These are phyloP conservation scores for Acer saccharum DNA, from an alignment of 345 rosid species.

Conservation along the genomic window DNA sequence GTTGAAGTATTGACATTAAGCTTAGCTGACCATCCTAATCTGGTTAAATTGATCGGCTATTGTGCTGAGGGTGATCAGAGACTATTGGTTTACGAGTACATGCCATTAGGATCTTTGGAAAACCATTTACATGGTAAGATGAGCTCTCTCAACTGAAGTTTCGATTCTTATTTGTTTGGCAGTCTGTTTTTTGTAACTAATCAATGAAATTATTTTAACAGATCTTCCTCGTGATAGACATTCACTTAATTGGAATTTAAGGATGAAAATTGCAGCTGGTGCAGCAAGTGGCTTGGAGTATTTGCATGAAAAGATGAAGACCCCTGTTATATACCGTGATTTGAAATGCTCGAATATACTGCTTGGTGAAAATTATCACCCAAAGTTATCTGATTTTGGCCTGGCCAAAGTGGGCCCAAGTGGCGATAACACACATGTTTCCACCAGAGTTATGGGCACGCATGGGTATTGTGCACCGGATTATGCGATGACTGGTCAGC, in stretches of 20 bases:
- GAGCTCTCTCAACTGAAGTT: not conserved
- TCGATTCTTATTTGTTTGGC: slow-evolving; percentile 7
- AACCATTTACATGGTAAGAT: slow-evolving; percentile 73
- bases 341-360: slow-evolving; percentile 86
- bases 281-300: slow-evolving; percentile 87
- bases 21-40: slow-evolving; percentile 77
- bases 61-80: slow-evolving; percentile 94
- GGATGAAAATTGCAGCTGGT: slow-evolving; percentile 93
- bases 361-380: slow-evolving; percentile 72
- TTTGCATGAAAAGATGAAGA: slow-evolving; percentile 70
- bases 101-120: slow-evolving; percentile 86
- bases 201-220: slow-evolving; percentile 21
- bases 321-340: slow-evolving; percentile 90
- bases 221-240: slow-evolving; percentile 51
- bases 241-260: slow-evolving; percentile 76
- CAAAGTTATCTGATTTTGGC: slow-evolving; percentile 91
- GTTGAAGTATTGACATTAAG: slow-evolving; percentile 84
- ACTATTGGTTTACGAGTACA: slow-evolving; percentile 81
- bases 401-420: slow-evolving; percentile 94
- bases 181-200: slow-evolving; percentile 1
- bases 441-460: slow-evolving; percentile 96
- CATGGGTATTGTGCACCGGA: slow-evolving; percentile 97
- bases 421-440: slow-evolving; percentile 89
- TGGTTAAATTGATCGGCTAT: slow-evolving; percentile 84
- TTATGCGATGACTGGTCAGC: slow-evolving; percentile 93